Conservation (phyloP, 306 rosid genomes). For the Carpinus fangiana region DNA sequence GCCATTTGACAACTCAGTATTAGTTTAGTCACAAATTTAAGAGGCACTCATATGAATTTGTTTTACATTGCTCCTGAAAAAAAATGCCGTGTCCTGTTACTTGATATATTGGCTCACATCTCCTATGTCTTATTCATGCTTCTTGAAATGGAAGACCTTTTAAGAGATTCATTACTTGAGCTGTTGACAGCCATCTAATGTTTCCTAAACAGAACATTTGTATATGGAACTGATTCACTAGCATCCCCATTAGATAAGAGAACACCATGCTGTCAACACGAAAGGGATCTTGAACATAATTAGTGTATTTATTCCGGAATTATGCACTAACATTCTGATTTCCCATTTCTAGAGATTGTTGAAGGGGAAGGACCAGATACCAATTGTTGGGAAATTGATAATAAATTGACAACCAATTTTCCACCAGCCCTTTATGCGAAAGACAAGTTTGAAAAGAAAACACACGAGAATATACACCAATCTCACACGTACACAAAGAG, state of each 20-base stretch:
- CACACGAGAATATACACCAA: too few relatives aligned
- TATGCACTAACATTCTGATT: constrained; percentile 8
- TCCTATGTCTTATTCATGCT: neutral
- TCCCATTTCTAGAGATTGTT: constrained; percentile 50
- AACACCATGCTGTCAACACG: neutral
- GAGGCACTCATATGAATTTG: too few relatives aligned
- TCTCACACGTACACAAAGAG: too few relatives aligned
- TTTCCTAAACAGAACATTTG: neutral
- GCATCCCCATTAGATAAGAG: constrained; percentile 5
- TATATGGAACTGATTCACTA: constrained; percentile 2
- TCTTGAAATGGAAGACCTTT: neutral
- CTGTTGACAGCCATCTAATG: neutral
- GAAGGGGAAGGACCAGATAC: constrained; percentile 88
- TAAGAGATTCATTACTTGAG: neutral
- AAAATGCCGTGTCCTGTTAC: neutral
- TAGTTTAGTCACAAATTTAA: neutral
- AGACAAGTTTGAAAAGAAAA: too few relatives aligned
- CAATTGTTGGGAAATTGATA: too few relatives aligned
- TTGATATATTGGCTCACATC: neutral
- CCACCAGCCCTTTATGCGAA: too few relatives aligned
- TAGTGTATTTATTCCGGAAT: constrained; percentile 5
- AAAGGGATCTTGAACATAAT: constrained; percentile 7
- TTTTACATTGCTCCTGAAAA: neutral
- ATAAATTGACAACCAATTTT: too few relatives aligned
- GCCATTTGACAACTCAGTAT: neutral